These are phyloP conservation scores for Murraya koenigii DNA, from an alignment of 345 rosid genomes.

Conservation along the genomic window DNA sequence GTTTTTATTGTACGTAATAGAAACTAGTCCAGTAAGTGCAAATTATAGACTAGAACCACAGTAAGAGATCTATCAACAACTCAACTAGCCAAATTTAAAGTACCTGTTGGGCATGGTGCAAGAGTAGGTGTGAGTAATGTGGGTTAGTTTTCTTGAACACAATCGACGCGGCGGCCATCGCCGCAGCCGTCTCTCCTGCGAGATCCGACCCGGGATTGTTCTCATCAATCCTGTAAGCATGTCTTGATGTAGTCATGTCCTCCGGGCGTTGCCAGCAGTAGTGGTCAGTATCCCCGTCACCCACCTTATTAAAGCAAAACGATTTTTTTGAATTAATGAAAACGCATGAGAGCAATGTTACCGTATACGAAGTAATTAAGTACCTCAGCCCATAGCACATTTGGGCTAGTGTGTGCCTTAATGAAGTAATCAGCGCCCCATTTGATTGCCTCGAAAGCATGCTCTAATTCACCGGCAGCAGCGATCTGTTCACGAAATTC, in stretches of 20 bases:
- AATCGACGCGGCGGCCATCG: slow-evolving; percentile 91
- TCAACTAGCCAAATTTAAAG: not conserved
- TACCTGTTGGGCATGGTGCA: slow-evolving; percentile 93
- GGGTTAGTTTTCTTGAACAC: slow-evolving; percentile 73
- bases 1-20: not conserved
- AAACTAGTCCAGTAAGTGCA: not conserved
- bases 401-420: slow-evolving; percentile 83
- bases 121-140: slow-evolving; percentile 79
- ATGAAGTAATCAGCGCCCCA: slow-evolving; percentile 97
- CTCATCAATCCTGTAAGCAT: slow-evolving; percentile 79
- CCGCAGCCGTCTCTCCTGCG: slow-evolving; percentile 91
- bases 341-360: not conserved
- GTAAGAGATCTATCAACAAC: not conserved
- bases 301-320: slow-evolving; percentile 41
- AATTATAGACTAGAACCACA: not conserved
- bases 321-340: not conserved
- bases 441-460: slow-evolving; percentile 81
- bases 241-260: slow-evolving; percentile 96
- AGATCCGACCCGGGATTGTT: slow-evolving; percentile 90
- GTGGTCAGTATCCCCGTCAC: slow-evolving; percentile 93
- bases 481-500: slow-evolving; percentile 66
- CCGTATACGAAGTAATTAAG: not conserved
- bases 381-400: slow-evolving; percentile 88
- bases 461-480: slow-evolving; percentile 62
- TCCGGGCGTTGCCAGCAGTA: slow-evolving; percentile 99